Base-by-base conservation (phyloP, 768 basidiomycete species). In the Dentipellis fragilis region DNA sequence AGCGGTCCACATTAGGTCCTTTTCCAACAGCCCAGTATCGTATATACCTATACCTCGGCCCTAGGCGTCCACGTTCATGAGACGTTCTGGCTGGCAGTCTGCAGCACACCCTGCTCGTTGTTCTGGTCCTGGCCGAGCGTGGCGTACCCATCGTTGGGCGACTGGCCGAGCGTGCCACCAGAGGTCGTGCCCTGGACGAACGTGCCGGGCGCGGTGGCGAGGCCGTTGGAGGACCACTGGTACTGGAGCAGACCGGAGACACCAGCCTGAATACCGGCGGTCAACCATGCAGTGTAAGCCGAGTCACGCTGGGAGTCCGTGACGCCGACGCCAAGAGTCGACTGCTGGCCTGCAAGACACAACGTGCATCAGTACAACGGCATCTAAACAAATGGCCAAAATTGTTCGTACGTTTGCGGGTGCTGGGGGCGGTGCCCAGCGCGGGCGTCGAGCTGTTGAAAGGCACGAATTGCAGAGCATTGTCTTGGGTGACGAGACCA, bases 401-500 rank as follows among this genome's bases (percentile, higher is more conserved):
- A 14, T 16, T 14, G 42, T 55, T 45, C 45, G 52, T 58, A 58
- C 51, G 56, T 57, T 54, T 49, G 38, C 11, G 38, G 4, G 47
- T 36, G 39, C 1, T 19, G 8, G 10, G 45, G 35, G 16, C 52
- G 12, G 17, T 17, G 7, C 10, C 4, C 19, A 23, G 22, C 29
- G 5, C 51, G 39, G 29, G 17, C 14, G 59, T 49, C 40, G 66
- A 61, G 38, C 49, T 40, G 55, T 71, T 68, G 59, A 71, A 70
- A 1, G 70, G 70, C 23, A 68, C 64, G 54, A 70, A 74, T 22
- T 45, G 16, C 21, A 23, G 47, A 29, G 58, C 48, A 50, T 65
- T 62, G 35, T 62, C 59, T 23, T 65, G 57, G n/a, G 68, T 62
- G 49, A 72, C 63, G 49, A 74, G 56, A 54, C 66, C 68, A 52